A percentile compares a stretch with the other conserved stretches of the same genome.
Conservation (phyloP, 768 basidiomycete genomes). For the Suillus hirtellus region DNA sequence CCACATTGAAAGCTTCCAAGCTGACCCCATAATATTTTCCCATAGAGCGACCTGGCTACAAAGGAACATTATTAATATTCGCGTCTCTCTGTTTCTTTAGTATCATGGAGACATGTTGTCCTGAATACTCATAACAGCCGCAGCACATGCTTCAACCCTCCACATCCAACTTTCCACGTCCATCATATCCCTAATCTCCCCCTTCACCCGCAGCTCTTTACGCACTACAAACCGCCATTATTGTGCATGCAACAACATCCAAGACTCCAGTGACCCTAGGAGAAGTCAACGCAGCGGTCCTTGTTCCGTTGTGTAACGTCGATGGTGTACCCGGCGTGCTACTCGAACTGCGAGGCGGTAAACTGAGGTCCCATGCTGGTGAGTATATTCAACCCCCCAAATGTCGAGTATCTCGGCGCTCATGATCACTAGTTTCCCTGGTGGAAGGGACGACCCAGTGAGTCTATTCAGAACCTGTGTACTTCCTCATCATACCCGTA, state of each 20-base stretch:
- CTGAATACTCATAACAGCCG: constrained; percentile 24
- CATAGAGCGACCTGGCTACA: not conserved
- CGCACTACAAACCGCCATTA: constrained; percentile 5
- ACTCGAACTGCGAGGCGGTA: constrained; percentile 67
- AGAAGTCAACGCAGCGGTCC: constrained; percentile 62
- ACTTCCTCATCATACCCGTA: not conserved
- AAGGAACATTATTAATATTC: not conserved
- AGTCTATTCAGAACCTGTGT: not conserved
- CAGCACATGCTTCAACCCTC: constrained; percentile 14
- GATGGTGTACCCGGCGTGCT: constrained; percentile 63
- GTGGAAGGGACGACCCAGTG: constrained; percentile 48
- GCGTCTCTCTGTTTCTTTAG: not conserved
- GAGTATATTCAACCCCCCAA: constrained; percentile 47
- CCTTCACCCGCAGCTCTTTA: constrained; percentile 39
- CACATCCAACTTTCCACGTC: constrained; percentile 8
- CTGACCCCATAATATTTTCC: not conserved
- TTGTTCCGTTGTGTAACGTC: constrained; percentile 80
- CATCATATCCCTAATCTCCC: constrained; percentile 34
- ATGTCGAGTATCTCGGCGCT: not conserved
- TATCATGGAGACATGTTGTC: constrained; percentile 29
- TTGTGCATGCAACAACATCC: not conserved
- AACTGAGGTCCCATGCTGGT: constrained; percentile 69
- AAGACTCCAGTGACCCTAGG: constrained; percentile 22
- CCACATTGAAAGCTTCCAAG: no score
- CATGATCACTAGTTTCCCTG: constrained; percentile 24